Evolutionary conservation across 129 eudicot genomes (phyloP).

Genomic region (Arctium minus): DNA sequence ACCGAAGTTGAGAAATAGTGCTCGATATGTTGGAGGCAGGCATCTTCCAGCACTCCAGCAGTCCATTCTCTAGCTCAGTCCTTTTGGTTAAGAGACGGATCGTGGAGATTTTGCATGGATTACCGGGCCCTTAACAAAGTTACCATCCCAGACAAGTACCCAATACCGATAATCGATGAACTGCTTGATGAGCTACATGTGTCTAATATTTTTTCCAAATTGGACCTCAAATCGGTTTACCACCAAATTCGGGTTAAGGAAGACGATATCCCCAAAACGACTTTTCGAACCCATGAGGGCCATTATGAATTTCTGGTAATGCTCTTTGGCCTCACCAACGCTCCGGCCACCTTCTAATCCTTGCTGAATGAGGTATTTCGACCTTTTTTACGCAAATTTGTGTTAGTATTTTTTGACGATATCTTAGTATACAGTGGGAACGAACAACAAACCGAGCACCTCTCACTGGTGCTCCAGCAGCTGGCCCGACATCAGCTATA

Average conservation of each 20-base stretch:
- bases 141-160: neutral
- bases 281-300: neutral
- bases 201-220: neutral
- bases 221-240: neutral
- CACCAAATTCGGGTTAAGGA: neutral
- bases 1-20: too few species aligned
- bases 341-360: neutral
- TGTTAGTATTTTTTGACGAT: neutral
- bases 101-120: too few species aligned
- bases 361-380: neutral
- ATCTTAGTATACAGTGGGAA: neutral
- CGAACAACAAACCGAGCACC: too few species aligned
- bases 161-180: constrained; percentile 2
- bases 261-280: neutral
- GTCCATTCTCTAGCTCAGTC: neutral
- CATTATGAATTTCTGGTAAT: too few species aligned
- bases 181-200: constrained; percentile 1
- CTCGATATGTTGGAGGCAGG: too few species aligned
- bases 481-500: too few species aligned
- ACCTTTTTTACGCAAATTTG: neutral
- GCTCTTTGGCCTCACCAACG: neutral
- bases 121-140: too few species aligned
- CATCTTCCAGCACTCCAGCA: too few species aligned
- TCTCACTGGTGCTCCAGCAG: too few species aligned
- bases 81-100: too few species aligned